These are phyloP conservation scores for Afroboletus lepidellus DNA, from an alignment of 1,284 basidiomycete genomes.

Conservation along the genomic window DNA sequence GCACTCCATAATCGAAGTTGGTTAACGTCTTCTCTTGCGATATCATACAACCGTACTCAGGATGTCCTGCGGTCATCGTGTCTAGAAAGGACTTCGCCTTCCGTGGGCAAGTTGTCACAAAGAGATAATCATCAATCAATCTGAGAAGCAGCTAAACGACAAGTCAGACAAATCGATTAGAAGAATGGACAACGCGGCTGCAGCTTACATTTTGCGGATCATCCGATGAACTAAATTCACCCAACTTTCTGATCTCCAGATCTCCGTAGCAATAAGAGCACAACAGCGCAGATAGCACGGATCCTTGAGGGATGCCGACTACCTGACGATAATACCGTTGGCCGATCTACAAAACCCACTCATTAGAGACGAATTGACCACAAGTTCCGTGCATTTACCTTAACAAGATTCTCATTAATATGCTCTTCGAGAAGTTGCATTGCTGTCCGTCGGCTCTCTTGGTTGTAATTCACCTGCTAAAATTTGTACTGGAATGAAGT, in stretches of 20 bases:
- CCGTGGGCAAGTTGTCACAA: conserved; percentile 69
- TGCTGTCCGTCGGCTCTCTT: conserved; percentile 57
- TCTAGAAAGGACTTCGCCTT: conserved; percentile 74
- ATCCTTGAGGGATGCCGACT: conserved; percentile 95
- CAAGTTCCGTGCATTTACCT: conserved; percentile 44
- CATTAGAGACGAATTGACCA: background rate
- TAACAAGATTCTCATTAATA: conserved; percentile 89
- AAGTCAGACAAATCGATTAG: background rate
- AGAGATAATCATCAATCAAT: conserved; percentile 93
- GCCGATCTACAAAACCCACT: conserved; percentile 59
- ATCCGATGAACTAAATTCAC: conserved; percentile 57
- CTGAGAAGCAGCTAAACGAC: conserved; percentile 68
- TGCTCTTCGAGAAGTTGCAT: conserved; percentile 83
- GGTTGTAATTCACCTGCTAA: conserved; percentile 58
- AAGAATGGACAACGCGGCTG: background rate
- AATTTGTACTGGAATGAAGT: background rate
- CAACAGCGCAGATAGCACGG: conserved; percentile 83
- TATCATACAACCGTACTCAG: conserved; percentile 91
- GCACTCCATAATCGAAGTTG: conserved; percentile 74
- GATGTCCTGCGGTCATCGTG: conserved; percentile 83
- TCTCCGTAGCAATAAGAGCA: conserved; percentile 96
- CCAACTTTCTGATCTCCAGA: conserved; percentile 59
- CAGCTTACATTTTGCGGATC: conserved; percentile 57
- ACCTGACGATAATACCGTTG: conserved; percentile 78
- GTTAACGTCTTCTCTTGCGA: conserved; percentile 85